Percentiles rank a stretch among this genome's conserved stretches.
Evolutionary conservation across 345 rosid species (phyloP).

Genomic region (Diplotaxis tenuifolia): DNA sequence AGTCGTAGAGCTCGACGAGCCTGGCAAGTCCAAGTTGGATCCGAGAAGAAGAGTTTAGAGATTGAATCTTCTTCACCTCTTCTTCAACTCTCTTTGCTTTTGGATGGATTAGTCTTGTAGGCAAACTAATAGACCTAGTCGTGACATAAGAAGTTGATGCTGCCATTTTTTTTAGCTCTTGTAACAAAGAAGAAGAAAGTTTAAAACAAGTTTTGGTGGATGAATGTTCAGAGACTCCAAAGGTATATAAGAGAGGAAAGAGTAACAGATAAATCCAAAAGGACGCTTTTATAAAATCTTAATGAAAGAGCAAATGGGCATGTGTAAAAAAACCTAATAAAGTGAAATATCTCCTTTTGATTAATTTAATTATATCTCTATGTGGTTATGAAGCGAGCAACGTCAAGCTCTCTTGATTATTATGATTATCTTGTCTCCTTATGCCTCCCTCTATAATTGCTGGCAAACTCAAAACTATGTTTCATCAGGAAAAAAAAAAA

Average conservation of each 20-base stretch:
- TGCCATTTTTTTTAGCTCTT: slow-evolving; percentile 17
- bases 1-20: slow-evolving; percentile 47
- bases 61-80: slow-evolving; percentile 42
- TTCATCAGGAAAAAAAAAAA: background rate
- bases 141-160: slow-evolving; percentile 3
- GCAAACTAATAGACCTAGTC: slow-evolving; percentile 53
- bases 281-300: background rate
- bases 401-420: slow-evolving; percentile 28
- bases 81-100: slow-evolving; percentile 45
- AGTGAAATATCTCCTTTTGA: background rate
- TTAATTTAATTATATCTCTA: slow-evolving; percentile 14
- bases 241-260: background rate
- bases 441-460: slow-evolving; percentile 17
- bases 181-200: slow-evolving; percentile 16
- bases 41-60: slow-evolving; percentile 32
- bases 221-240: slow-evolving; percentile 16
- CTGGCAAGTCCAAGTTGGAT: slow-evolving; percentile 39
- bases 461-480: slow-evolving; percentile 33
- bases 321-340: slow-evolving; percentile 21
- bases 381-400: slow-evolving; percentile 31
- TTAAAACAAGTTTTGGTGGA: slow-evolving; percentile 1
- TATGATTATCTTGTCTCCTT: slow-evolving; percentile 32
- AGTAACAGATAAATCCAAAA: slow-evolving; percentile 18
- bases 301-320: slow-evolving; percentile 21
- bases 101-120: slow-evolving; percentile 50